These are phyloP conservation scores for Quercus tomentella DNA, from an alignment of 331 rosid genomes.

Conservation along the genomic window DNA sequence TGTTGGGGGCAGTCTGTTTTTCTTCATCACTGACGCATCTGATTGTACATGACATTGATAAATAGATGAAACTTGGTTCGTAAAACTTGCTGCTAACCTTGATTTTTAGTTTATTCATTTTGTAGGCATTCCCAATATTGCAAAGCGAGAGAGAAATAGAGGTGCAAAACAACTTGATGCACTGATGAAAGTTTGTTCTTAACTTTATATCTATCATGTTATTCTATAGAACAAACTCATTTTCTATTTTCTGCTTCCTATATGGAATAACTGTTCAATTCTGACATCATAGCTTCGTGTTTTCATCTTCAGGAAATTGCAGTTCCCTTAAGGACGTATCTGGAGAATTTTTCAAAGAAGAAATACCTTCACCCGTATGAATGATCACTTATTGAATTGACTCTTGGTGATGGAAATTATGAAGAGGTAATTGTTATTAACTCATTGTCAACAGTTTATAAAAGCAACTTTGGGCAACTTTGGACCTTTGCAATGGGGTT, in stretches of 20 bases:
- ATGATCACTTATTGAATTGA: conserved; percentile 81
- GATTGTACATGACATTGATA: not conserved
- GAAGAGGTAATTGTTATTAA: conserved; percentile 51
- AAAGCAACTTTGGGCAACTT: not conserved
- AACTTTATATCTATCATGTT: conserved; percentile 21
- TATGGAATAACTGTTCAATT: not conserved
- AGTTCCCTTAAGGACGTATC: conserved; percentile 81
- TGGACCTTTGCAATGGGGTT: not conserved
- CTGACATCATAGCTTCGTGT: conserved; percentile 14
- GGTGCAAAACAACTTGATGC: conserved; percentile 98
- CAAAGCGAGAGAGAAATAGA: conserved; percentile 90
- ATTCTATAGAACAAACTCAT: not conserved
- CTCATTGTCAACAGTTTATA: conserved; percentile 1
- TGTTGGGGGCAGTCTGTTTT: conserved; percentile 10
- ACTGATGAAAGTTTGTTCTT: conserved; percentile 84
- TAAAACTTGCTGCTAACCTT: conserved; percentile 13
- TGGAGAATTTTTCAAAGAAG: conserved; percentile 79
- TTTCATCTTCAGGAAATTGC: conserved; percentile 66
- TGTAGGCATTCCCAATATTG: conserved; percentile 77
- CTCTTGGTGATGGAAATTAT: conserved; percentile 94
- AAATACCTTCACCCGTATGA: conserved; percentile 81
- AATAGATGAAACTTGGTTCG: not conserved
- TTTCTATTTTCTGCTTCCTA: conserved; percentile 11
- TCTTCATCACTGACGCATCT: conserved; percentile 5
- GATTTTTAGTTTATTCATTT: conserved; percentile 18